phyloP scores from a whole-genome alignment of 768 basidiomycete species.

The Boletus barrowsii region DNA sequence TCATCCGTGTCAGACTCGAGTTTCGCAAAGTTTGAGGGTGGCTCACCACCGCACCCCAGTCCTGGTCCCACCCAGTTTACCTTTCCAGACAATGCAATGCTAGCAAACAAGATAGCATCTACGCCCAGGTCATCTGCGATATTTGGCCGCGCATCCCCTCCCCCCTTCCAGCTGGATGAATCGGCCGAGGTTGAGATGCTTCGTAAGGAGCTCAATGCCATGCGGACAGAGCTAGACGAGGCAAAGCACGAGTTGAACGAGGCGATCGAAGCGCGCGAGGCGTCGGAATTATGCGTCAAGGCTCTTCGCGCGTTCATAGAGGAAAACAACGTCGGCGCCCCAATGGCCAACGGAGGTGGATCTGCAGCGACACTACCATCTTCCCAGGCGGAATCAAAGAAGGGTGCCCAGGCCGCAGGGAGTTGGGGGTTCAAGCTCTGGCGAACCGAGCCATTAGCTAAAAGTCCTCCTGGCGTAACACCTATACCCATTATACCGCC shows the following conservation, averaged over 20 bases:
- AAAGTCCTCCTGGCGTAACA: slow-evolving; percentile 24
- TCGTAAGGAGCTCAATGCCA: slow-evolving; percentile 53
- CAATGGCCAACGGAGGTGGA: slow-evolving; percentile 14
- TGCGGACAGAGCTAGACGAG: slow-evolving; percentile 61
- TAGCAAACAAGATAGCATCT: slow-evolving; percentile 21
- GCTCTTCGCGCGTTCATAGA: slow-evolving; percentile 82
- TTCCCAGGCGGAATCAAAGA: slow-evolving; percentile 35
- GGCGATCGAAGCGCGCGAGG: slow-evolving; percentile 79
- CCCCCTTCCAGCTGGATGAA: slow-evolving; percentile 31
- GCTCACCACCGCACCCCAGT: slow-evolving; percentile 31
- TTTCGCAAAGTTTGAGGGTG: slow-evolving; percentile 33
- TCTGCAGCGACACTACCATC: slow-evolving; percentile 13
- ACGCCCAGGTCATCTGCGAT: slow-evolving; percentile 45
- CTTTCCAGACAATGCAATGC: slow-evolving; percentile 30
- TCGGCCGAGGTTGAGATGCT: slow-evolving; percentile 53
- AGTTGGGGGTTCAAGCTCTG: slow-evolving; percentile 75
- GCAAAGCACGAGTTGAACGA: slow-evolving; percentile 69
- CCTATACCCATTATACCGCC: slow-evolving; percentile 26
- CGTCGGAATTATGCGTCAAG: slow-evolving; percentile 80
- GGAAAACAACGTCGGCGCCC: slow-evolving; percentile 60
- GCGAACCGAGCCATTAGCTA: slow-evolving; percentile 42
- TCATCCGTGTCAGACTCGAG: slow-evolving; percentile 71
- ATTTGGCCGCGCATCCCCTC: slow-evolving; percentile 50
- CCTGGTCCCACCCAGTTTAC: slow-evolving; percentile 35
- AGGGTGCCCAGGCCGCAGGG: slow-evolving; percentile 27